phyloP scores from a whole-genome alignment of 768 basidiomycete genomes.

The Mycena kentingensis region DNA sequence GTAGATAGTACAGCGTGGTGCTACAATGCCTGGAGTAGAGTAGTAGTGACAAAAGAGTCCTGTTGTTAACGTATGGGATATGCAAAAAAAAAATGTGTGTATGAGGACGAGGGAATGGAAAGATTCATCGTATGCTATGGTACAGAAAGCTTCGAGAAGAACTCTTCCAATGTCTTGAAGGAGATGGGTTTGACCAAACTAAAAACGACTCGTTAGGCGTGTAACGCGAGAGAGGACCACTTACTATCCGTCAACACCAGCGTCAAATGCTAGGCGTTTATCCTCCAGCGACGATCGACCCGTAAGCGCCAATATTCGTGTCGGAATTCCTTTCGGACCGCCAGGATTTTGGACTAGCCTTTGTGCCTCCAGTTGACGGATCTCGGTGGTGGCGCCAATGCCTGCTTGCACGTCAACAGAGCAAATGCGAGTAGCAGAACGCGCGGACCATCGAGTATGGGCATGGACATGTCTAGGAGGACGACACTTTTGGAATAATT shows the following conservation, averaged over 20 bases:
- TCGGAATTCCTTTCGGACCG: constrained; percentile 23
- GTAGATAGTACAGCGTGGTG: constrained; percentile 7
- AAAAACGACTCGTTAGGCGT: constrained; percentile 9
- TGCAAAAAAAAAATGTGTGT: background rate
- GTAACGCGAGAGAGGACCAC: constrained; percentile 34
- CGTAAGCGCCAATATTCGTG: constrained; percentile 83
- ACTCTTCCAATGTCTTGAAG: constrained; percentile 86
- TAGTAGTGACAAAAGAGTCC: too few species aligned
- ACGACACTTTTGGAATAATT: constrained; percentile 59
- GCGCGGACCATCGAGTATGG: constrained; percentile 79
- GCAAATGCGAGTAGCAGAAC: too few species aligned
- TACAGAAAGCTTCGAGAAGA: constrained; percentile 67
- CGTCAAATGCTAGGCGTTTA: constrained; percentile 86
- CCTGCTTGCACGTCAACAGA: constrained; percentile 42
- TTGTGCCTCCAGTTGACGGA: constrained; percentile 70
- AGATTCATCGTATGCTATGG: too few species aligned
- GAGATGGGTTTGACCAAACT: constrained; percentile 95
- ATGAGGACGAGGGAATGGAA: background rate
- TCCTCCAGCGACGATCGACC: constrained; percentile 94
- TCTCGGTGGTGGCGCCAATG: constrained; percentile 79
- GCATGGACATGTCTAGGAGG: constrained; percentile 91
- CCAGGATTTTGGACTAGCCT: constrained; percentile 31
- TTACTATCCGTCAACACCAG: constrained; percentile 94
- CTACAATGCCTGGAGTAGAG: constrained; percentile 15
- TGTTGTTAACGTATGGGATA: too few species aligned